phyloP scores from a whole-genome alignment of 352 stramenopile genomes.

The Thalassiosira exigua region DNA sequence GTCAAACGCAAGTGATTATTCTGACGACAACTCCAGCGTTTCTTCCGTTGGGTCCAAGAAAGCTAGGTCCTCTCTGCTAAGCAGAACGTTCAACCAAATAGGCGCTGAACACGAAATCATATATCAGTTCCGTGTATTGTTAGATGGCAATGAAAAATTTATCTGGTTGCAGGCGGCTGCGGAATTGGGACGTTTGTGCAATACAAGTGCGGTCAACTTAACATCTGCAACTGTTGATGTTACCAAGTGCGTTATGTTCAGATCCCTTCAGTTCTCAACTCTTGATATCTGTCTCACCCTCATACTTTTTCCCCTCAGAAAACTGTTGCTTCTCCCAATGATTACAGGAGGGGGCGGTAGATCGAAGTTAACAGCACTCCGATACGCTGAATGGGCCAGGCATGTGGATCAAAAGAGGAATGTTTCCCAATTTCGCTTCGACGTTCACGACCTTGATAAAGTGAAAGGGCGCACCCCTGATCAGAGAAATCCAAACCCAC shows the following conservation, averaged over 20 bases:
- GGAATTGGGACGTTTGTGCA: slow-evolving; percentile 31
- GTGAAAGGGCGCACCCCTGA: slow-evolving; percentile 3
- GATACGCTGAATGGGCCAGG: slow-evolving; percentile 52
- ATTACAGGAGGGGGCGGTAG: background rate
- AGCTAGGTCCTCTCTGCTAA: slow-evolving; percentile 7
- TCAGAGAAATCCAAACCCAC: background rate
- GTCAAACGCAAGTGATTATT: background rate
- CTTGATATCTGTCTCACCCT: slow-evolving; percentile 13
- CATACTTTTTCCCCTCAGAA: slow-evolving; percentile 22
- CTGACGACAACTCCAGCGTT: slow-evolving; percentile 26
- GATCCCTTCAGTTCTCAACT: too few species aligned
- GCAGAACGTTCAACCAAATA: too few species aligned
- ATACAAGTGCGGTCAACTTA: slow-evolving; percentile 19
- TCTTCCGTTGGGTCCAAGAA: background rate
- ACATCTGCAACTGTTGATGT: slow-evolving; percentile 8
- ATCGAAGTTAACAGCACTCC: slow-evolving; percentile 24
- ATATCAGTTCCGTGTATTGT: slow-evolving; percentile 43
- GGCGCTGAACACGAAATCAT: slow-evolving; percentile 42
- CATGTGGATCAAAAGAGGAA: slow-evolving; percentile 41
- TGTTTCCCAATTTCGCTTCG: slow-evolving; percentile 32
- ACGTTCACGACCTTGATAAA: slow-evolving; percentile 18
- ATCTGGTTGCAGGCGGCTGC: slow-evolving; percentile 52
- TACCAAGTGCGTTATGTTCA: slow-evolving; percentile 34
- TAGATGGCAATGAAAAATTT: slow-evolving; percentile 60
- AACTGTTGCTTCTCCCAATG: slow-evolving; percentile 29